Evolutionary conservation across 140 eudicot genomes (phyloP).

Genomic region (Oenanthe javanica): DNA sequence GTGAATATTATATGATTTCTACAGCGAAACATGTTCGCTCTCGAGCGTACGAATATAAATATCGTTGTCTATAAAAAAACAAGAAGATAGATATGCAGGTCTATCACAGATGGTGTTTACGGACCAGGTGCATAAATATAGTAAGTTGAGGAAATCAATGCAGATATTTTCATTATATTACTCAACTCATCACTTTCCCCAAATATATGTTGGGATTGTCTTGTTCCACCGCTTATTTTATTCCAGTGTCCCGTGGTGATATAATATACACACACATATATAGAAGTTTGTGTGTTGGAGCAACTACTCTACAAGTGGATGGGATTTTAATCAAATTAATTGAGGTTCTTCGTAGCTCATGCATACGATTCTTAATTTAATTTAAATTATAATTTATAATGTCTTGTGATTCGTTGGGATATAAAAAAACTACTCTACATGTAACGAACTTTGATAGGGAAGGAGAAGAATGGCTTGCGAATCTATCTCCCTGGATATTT

Average conservation of each 20-base stretch:
- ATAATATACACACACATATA: not conserved
- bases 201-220: slow-evolving; percentile 4
- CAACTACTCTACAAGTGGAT: too few species aligned
- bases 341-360: too few species aligned
- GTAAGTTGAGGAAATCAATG: slow-evolving; percentile 7
- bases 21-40: not conserved
- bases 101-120: not conserved
- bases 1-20: not conserved
- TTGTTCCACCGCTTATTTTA: slow-evolving; percentile 4
- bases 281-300: not conserved
- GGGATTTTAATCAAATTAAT: too few species aligned
- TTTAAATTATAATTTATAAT: too few species aligned
- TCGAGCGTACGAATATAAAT: not conserved
- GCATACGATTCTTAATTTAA: too few species aligned
- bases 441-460: not conserved
- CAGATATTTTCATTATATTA: not conserved
- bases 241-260: not conserved
- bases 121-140: slow-evolving; percentile 9
- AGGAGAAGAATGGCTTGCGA: not conserved
- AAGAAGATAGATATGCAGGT: not conserved
- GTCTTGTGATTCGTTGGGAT: too few species aligned
- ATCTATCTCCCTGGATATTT: not conserved
- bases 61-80: not conserved
- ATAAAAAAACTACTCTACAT: not conserved
- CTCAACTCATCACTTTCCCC: not conserved